These are phyloP conservation scores for Xylaria flabelliformis DNA, from an alignment of 495 filamentous ascomycete species.

Conservation along the genomic window DNA sequence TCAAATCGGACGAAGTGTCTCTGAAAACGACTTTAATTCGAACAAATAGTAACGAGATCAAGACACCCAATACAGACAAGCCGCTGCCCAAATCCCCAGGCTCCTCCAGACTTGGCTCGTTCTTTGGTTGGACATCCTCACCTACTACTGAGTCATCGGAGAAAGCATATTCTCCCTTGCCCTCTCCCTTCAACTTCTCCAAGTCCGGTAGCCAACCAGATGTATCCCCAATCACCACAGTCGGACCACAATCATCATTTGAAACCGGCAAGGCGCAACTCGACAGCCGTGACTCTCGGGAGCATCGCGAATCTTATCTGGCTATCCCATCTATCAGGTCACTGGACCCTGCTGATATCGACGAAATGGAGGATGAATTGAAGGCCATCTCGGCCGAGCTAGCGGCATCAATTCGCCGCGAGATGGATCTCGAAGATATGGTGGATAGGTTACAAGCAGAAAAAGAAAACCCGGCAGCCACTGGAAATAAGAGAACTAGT, in stretches of 20 bases:
- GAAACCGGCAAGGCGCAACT: slow-evolving; percentile 46
- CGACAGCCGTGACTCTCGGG: slow-evolving; percentile 37
- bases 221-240: slow-evolving; percentile 47
- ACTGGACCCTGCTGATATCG: slow-evolving; percentile 52
- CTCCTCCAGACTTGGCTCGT: slow-evolving; percentile 57
- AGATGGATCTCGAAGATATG: slow-evolving; percentile 96
- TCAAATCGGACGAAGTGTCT: slow-evolving; percentile 43
- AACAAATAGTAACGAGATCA: slow-evolving; percentile 37
- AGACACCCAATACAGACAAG: slow-evolving; percentile 54
- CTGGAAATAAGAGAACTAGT: slow-evolving; percentile 78
- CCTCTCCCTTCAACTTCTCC: slow-evolving; percentile 50
- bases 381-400: slow-evolving; percentile 91
- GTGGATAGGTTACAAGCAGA: slow-evolving; percentile 86
- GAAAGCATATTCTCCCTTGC: slow-evolving; percentile 56
- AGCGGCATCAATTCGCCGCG: slow-evolving; percentile 87
- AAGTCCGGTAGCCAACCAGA: slow-evolving; percentile 47
- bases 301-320: slow-evolving; percentile 54
- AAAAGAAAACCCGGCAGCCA: slow-evolving; percentile 62
- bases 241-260: slow-evolving; percentile 44
- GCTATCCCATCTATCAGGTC: slow-evolving; percentile 52
- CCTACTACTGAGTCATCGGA: slow-evolving; percentile 58
- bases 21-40: slow-evolving; percentile 30
- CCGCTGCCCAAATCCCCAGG: slow-evolving; percentile 60
- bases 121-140: slow-evolving; percentile 61
- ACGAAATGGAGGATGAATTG: slow-evolving; percentile 92